Evolutionary conservation across 2,329 filamentous ascomycete species (phyloP).

Genomic region (Aspergillus carbonarius): DNA sequence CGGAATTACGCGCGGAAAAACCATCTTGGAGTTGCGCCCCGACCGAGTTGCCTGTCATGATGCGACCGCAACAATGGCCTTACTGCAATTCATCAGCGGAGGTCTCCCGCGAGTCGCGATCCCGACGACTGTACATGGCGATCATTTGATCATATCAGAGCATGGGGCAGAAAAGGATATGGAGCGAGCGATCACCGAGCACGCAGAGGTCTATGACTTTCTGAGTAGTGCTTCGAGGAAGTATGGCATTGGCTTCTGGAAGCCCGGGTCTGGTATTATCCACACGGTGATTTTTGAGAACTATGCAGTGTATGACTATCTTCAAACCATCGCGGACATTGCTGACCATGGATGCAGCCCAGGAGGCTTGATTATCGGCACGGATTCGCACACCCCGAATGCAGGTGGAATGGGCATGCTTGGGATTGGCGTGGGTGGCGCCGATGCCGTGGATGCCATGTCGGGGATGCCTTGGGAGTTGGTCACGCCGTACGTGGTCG

Average conservation of each 20-base stretch:
- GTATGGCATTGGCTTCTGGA: slow-evolving; percentile 48
- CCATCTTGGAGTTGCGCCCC: slow-evolving; percentile 38
- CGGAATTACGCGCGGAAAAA: slow-evolving; percentile 38
- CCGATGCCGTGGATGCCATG: slow-evolving; percentile 97
- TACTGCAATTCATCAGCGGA: slow-evolving; percentile 46
- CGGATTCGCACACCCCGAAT: slow-evolving; percentile 94
- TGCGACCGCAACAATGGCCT: slow-evolving; percentile 46
- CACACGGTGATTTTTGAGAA: slow-evolving; percentile 45
- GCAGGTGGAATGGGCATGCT: slow-evolving; percentile 90
- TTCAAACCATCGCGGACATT: background rate
- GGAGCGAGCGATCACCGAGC: slow-evolving; percentile 26
- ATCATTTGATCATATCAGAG: slow-evolving; percentile 40
- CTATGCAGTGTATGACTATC: slow-evolving; percentile 32
- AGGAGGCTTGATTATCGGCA: slow-evolving; percentile 90
- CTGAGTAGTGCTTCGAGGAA: slow-evolving; percentile 43
- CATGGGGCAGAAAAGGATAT: slow-evolving; percentile 34
- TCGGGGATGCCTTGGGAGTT: slow-evolving; percentile 92
- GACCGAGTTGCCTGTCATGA: slow-evolving; percentile 46
- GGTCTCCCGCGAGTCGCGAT: slow-evolving; percentile 39
- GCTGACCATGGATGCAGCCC: slow-evolving; percentile 49
- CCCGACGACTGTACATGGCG: slow-evolving; percentile 44
- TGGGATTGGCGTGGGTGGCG: slow-evolving; percentile 91
- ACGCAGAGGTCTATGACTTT: slow-evolving; percentile 42
- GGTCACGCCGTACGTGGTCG: slow-evolving; percentile 71
- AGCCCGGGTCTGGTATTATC: slow-evolving; percentile 39